These are phyloP conservation scores for Rhodotorula taiwanensis DNA, from an alignment of 768 basidiomycete genomes.

Conservation along the genomic window DNA sequence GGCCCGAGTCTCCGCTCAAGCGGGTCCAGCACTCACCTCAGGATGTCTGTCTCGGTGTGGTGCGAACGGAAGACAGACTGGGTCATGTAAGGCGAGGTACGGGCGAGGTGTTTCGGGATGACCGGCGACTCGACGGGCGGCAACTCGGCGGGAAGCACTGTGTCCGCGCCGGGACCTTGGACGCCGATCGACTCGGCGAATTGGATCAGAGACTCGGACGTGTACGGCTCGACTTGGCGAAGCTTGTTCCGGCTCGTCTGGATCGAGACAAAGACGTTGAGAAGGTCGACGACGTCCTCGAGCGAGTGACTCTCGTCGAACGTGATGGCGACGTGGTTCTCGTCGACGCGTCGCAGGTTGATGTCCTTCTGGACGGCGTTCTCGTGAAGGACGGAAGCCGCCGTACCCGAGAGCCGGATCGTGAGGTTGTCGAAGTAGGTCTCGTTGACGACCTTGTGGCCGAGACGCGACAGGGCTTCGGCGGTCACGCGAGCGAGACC, in stretches of 20 bases:
- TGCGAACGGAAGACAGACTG: constrained; percentile 93
- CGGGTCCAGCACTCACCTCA: constrained; percentile 55
- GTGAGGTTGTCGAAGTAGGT: constrained; percentile 87
- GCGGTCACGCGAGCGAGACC: constrained; percentile 72
- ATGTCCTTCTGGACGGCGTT: constrained; percentile 60
- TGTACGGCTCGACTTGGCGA: constrained; percentile 29
- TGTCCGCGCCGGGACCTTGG: constrained; percentile 46
- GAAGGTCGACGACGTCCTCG: constrained; percentile 64
- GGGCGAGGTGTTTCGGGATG: constrained; percentile 52
- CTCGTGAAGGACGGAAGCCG: constrained; percentile 60
- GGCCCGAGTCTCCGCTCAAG: constrained; percentile 42
- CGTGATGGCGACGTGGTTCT: constrained; percentile 71
- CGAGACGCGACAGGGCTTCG: constrained; percentile 59
- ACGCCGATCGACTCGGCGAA: constrained; percentile 48
- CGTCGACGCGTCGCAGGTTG: constrained; percentile 75
- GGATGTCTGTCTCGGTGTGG: constrained; percentile 97
- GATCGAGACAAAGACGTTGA: constrained; percentile 72
- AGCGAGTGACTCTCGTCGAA: constrained; percentile 83
- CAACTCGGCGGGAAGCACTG: constrained; percentile 49
- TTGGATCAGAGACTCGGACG: constrained; percentile 41
- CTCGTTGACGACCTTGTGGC: constrained; percentile 59
- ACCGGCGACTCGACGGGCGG: constrained; percentile 39
- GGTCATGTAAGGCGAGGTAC: constrained; percentile 60
- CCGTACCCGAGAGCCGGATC: constrained; percentile 54
- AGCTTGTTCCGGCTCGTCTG: constrained; percentile 36